Evolutionary conservation across 2,329 filamentous ascomycete genomes (phyloP), one percentile per base, ranked within the genome.

Genomic region (Cordyceps fumosorosea): DNA sequence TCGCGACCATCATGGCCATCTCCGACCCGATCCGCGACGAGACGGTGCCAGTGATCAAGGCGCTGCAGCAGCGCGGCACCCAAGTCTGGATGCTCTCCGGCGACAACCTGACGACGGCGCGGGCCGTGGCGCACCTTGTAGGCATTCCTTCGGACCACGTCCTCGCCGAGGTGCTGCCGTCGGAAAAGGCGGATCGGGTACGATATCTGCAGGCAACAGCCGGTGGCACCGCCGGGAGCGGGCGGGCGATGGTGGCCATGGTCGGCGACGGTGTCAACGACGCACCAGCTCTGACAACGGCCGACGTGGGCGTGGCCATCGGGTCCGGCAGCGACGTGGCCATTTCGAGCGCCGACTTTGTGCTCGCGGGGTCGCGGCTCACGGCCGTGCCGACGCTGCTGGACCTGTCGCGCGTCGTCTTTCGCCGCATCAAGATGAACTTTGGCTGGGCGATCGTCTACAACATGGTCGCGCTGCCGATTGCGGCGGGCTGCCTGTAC

Each of bases 41-140:
- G 74, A 87, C 91, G 0, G 74, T 77, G 1, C 70, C 77, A 8
- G 85, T 93, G 20, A 82, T 96, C 63, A 73, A 76, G 7, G 80
- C 86, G 1, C 83, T 96, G 0, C 82, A 84, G 50, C 74, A 81
- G 5, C 83, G 83, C 18, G 86, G 88, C 22, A 87, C 89, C 53
- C 84, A 87, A 37, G 89, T 96, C 4, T 96, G 89, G 86, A 96
- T 97, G 91, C 86, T 96, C 44, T 96, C 91, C 0, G 93, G 93
- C 34, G 93, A 97, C 77, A 96, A 96, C 70, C 77, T 80, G n/a
- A 86, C 80, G n/a, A 97, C 93, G 0, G 93, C 93, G 2, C 80
- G 82, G 22, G 91, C 91, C 0, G 90, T 97, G 3, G 93, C 89
- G 1, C 76, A 80, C 2, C 84, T 85, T 69, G 80, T 96, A 20